Percentiles rank a stretch among this genome's conserved stretches.
Conservation (phyloP, 129 eudicot species). For the sunflower (Helianthus annuus) region HanXRQr2.0-SUNRISE NC_035449.2:45279013-45279512, state of each 20-base stretch:
- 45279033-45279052: slow-evolving; percentile 12
- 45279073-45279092: slow-evolving; percentile 34
- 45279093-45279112: background rate
- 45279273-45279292: slow-evolving; percentile 36
- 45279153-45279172: slow-evolving; percentile 27
- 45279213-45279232: background rate
- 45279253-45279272: slow-evolving; percentile 26
- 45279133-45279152: slow-evolving; percentile 11
- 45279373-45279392: slow-evolving; percentile 29
- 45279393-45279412: too few relatives aligned
- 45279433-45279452: slow-evolving; percentile 33
- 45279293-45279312: slow-evolving; percentile 37
- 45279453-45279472: too few relatives aligned
- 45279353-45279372: too few relatives aligned
- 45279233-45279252: slow-evolving; percentile 39
- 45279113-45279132: slow-evolving; percentile 7
- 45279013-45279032: slow-evolving; percentile 24
- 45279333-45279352: background rate
- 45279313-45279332: slow-evolving; percentile 48
- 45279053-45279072: slow-evolving; percentile 27
- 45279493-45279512: too few relatives aligned
- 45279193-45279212: slow-evolving; percentile 37
- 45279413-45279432: background rate
- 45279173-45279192: slow-evolving; percentile 22
- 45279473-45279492: too few relatives aligned